Evolutionary conservation across 495 filamentous ascomycete genomes (phyloP).

Genomic region (Neurospora tetrasperma): DNA sequence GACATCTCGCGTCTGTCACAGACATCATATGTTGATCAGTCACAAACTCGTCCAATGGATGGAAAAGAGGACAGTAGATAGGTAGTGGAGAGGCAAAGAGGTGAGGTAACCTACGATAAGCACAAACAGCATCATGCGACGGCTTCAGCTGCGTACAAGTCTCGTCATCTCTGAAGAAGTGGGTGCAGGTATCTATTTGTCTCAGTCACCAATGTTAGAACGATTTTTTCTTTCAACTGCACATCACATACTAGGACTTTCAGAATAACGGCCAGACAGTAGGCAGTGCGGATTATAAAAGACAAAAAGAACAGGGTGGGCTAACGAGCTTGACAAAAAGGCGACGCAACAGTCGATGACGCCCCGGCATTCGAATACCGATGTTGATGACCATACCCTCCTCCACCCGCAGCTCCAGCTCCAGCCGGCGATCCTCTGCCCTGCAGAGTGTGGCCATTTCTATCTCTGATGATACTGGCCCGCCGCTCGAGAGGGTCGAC

Average conservation of each 20-base stretch:
- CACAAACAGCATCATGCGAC: constrained; percentile 15
- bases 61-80: not conserved
- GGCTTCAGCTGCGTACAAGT: constrained; percentile 18
- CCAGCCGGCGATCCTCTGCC: not conserved
- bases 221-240: not conserved
- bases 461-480: constrained; percentile 1
- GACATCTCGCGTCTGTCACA: constrained; percentile 14
- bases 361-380: constrained; percentile 6
- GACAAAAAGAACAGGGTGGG: not conserved
- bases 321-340: constrained; percentile 18
- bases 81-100: not conserved
- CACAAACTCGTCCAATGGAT: not conserved
- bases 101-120: constrained; percentile 11
- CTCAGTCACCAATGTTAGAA: not conserved
- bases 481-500: constrained; percentile 10
- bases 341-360: constrained; percentile 7
- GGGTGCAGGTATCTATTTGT: constrained; percentile 12
- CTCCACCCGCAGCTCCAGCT: not conserved
- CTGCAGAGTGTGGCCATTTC: not conserved
- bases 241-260: not conserved
- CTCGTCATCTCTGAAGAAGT: constrained; percentile 13
- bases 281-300: not conserved
- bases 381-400: constrained; percentile 6
- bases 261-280: too few species aligned
- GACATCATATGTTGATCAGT: not conserved